Percentiles rank a stretch among this genome's conserved stretches.
Evolutionary conservation across 495 filamentous ascomycete genomes (phyloP).

Genomic region (Monascus purpureus): DNA sequence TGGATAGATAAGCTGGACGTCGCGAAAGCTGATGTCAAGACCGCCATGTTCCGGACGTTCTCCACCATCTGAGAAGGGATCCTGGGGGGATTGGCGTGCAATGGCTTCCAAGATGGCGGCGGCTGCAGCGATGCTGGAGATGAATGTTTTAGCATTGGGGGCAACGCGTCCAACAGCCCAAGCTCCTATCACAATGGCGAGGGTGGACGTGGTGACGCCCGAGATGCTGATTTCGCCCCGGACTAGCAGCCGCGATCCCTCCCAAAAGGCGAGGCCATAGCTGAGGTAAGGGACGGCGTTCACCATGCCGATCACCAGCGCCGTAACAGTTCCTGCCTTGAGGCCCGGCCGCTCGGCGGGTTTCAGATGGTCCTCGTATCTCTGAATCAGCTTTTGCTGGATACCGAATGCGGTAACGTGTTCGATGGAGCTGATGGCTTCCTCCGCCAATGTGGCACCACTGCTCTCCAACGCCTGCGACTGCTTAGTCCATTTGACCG

Average conservation of each 20-base stretch:
- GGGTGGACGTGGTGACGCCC: conserved; percentile 2
- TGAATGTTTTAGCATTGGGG: conserved; percentile 24
- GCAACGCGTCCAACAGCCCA: conserved; percentile 8
- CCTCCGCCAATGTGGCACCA: conserved; percentile 6
- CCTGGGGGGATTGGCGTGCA: conserved; percentile 20
- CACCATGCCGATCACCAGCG: conserved; percentile 3
- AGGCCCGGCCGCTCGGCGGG: not conserved
- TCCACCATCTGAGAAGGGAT: conserved; percentile 20
- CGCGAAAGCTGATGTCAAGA: conserved; percentile 37
- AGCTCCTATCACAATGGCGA: conserved; percentile 5
- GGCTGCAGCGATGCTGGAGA: conserved; percentile 18
- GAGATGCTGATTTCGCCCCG: conserved; percentile 3
- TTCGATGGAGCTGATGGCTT: conserved; percentile 6
- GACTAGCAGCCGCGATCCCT: conserved; percentile 4
- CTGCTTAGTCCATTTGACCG: not conserved
- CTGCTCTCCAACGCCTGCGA: not conserved
- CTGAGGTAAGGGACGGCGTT: conserved; percentile 3
- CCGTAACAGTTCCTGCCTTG: conserved; percentile 1
- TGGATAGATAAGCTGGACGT: conserved; percentile 44
- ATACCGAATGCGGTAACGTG: conserved; percentile 6
- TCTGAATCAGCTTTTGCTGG: conserved; percentile 4
- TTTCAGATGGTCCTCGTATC: conserved; percentile 6
- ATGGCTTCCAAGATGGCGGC: conserved; percentile 22
- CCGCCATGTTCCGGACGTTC: not conserved
- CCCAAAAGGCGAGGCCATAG: conserved; percentile 9